A percentile compares a stretch with the other conserved stretches of the same genome.
These are phyloP conservation scores for Botrytis porri DNA, from an alignment of 2,329 filamentous ascomycete genomes.

Conservation along the genomic window DNA sequence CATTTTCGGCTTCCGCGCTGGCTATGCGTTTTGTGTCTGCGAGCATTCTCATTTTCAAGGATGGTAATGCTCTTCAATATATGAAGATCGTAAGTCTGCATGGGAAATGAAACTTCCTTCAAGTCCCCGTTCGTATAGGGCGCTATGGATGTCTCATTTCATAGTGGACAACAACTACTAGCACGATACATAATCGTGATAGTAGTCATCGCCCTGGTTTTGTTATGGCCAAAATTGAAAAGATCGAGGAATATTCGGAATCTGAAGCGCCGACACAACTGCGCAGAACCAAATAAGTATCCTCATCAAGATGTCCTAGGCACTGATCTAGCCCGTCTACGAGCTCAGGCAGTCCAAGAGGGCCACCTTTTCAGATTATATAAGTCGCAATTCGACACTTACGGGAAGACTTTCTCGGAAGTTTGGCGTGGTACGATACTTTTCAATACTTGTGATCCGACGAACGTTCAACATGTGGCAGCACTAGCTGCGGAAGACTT, in stretches of 20 bases:
- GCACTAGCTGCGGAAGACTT: neutral
- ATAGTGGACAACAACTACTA: neutral
- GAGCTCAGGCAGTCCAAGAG: conserved; percentile 5
- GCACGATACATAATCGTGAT: neutral
- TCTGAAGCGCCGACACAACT: conserved; percentile 4
- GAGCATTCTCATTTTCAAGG: neutral
- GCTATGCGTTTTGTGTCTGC: neutral
- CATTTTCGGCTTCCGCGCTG: neutral
- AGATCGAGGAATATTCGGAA: neutral
- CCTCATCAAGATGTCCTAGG: conserved; percentile 1
- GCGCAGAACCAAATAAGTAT: neutral
- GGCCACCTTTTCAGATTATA: conserved; percentile 4
- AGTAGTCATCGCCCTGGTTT: neutral
- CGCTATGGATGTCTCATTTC: neutral
- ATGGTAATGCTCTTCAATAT: neutral
- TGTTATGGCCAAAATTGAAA: conserved; percentile 7
- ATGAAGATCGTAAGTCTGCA: neutral
- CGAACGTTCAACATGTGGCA: conserved; percentile 11
- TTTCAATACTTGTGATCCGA: conserved; percentile 10
- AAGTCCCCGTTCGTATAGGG: neutral
- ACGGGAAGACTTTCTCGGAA: conserved; percentile 16
- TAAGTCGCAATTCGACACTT: neutral
- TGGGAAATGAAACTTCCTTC: neutral
- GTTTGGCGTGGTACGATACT: neutral
- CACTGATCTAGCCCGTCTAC: neutral